These are phyloP conservation scores for Ceriops tagal DNA, from an alignment of 345 rosid genomes.

Conservation along the genomic window DNA sequence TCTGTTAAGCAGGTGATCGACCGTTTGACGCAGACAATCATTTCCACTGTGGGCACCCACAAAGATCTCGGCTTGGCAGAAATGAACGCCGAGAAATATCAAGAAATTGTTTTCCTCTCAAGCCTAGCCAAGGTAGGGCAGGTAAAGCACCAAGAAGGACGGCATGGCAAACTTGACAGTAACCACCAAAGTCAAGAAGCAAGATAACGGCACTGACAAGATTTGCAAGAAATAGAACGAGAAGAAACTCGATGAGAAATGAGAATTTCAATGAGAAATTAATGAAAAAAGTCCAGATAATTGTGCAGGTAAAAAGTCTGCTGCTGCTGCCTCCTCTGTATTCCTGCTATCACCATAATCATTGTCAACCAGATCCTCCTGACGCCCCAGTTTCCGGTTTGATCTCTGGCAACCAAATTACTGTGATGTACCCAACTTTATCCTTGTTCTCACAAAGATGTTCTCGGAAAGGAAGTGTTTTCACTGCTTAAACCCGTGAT, in stretches of 20 bases:
- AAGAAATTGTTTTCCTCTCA: conserved; percentile 65
- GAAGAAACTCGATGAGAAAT: conserved; percentile 61
- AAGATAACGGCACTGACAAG: conserved; percentile 76
- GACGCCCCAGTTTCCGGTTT: too few species aligned
- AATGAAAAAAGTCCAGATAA: conserved; percentile 57
- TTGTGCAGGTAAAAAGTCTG: conserved; percentile 41
- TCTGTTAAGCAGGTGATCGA: too few species aligned
- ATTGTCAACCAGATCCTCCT: background rate
- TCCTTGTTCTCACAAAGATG: too few species aligned
- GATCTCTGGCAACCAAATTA: too few species aligned
- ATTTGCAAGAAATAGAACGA: conserved; percentile 63
- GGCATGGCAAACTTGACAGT: conserved; percentile 70
- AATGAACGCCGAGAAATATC: background rate
- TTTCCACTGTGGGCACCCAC: too few species aligned
- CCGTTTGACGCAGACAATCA: too few species aligned
- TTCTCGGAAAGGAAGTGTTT: too few species aligned
- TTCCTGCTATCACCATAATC: background rate
- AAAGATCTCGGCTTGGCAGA: too few species aligned
- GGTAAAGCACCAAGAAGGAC: conserved; percentile 67
- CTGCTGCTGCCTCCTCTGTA: conserved; percentile 17
- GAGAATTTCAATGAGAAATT: conserved; percentile 78
- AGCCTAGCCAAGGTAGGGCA: conserved; percentile 83
- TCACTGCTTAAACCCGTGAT: too few species aligned
- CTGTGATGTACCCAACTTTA: too few species aligned
- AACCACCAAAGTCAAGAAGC: conserved; percentile 59